A percentile compares a stretch with the other conserved stretches of the same genome.
Evolutionary conservation across 2,329 filamentous ascomycete species (phyloP).

Genomic region (Coniochaeta sp.): DNA sequence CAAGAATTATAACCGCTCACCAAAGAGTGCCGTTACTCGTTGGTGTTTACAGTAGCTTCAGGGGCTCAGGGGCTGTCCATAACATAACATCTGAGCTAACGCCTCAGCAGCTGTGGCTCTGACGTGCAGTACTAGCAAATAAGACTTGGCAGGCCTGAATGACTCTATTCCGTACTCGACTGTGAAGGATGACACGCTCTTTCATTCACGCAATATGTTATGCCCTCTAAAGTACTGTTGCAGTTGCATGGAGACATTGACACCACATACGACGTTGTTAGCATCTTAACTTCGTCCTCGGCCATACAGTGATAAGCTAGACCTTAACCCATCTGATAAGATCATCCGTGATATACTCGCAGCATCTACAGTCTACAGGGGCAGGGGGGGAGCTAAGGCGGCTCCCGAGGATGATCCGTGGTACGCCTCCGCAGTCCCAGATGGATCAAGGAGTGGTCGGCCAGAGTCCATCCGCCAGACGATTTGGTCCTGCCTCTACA

Average conservation of each 20-base stretch:
- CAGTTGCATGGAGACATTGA: no score
- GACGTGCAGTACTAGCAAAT: no score
- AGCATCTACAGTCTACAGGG: background rate
- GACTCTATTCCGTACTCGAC: no score
- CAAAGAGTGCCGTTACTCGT: no score
- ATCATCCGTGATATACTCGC: background rate
- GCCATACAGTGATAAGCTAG: background rate
- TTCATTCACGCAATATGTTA: no score
- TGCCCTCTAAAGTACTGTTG: no score
- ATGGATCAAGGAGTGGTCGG: background rate
- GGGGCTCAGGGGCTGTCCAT: background rate
- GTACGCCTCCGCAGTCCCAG: background rate
- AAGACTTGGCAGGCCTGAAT: no score
- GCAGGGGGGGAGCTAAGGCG: background rate
- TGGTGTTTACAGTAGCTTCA: background rate
- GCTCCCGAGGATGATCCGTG: background rate
- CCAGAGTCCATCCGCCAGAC: background rate
- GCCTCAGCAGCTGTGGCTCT: background rate
- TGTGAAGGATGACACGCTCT: no score
- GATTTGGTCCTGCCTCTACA: background rate
- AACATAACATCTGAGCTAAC: background rate
- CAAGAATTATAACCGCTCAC: no score
- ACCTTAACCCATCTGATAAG: background rate
- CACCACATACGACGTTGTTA: background rate
- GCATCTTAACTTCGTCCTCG: background rate